Base-by-base conservation (phyloP, 352 stramenopile genomes). In the Pythium volutum region DNA sequence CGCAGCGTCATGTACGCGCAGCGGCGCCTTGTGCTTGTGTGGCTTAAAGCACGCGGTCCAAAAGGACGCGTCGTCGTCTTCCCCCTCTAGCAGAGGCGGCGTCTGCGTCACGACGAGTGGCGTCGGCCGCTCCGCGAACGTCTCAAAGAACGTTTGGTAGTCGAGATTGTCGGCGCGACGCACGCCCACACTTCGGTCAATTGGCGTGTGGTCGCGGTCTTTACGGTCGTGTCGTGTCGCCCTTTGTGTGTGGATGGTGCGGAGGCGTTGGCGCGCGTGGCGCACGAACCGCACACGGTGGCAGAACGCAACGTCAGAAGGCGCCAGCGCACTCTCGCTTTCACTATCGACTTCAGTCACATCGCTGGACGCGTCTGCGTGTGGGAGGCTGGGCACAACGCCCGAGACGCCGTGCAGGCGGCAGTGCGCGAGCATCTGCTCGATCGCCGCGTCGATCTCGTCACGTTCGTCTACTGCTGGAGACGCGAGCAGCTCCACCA, bases 61-160 rank as follows among this genome's bases (percentile, higher is more conserved):
- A 48, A 81, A 76, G 18, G 38, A 27, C 11, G 29, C 16, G 1
- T 65, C 29, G 18, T 51, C 27, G 14, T 39, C 11, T 1, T 36
- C n/a, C 6, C 14, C 38, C 5, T 36, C 18, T 16, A 41, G 25
- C 22, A n/a, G 31, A 11, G 39, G 4, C 16, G 43, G 20, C 5
- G 36, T 16, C 10, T 49, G 22, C 22, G 51, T 48, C 20, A 88
- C 55, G 41, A 90, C 22, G 22, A 85, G 56, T 1, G 81, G 75
- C 18, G 43, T 46, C 18, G 49, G 23, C 9, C 61, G 57, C 66
- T 75, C 70, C 4, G 75, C 77, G 52, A 76, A 88, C 34, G 65
- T 66, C 62, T 87, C 76, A 48, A 91, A 87, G 63, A 91, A 91
- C 45, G 71, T 69, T 54, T 91, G 75, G 38, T 86, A 79, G 39